These are phyloP conservation scores for Thelephora ganbajun DNA, from an alignment of 768 basidiomycete genomes.

Conservation along the genomic window DNA sequence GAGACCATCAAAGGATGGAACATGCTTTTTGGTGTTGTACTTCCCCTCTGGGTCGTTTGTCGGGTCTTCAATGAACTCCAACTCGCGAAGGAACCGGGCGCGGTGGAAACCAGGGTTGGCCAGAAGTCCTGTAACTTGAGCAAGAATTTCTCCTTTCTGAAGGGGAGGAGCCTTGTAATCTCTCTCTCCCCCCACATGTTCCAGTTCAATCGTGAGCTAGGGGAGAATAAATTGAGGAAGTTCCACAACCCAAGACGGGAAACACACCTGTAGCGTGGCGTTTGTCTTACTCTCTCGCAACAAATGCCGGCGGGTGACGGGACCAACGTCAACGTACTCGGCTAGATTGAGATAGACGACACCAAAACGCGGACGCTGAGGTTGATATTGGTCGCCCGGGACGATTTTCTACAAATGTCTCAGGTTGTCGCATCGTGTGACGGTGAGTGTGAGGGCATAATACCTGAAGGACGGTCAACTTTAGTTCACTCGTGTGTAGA, in stretches of 20 bases:
- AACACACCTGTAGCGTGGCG: constrained; percentile 53
- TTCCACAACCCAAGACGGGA: not conserved
- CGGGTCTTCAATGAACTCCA: constrained; percentile 15
- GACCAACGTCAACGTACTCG: constrained; percentile 50
- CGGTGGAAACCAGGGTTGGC: constrained; percentile 32
- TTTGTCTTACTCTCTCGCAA: constrained; percentile 67
- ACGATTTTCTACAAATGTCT: constrained; percentile 32
- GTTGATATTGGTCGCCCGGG: constrained; percentile 37
- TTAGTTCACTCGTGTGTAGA: constrained; percentile 47
- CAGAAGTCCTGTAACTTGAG: constrained; percentile 48
- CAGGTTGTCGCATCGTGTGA: not conserved
- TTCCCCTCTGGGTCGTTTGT: constrained; percentile 4
- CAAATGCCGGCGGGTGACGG: constrained; percentile 50
- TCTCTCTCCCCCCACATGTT: constrained; percentile 38
- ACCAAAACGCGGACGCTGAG: constrained; percentile 49
- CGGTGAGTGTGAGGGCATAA: not conserved
- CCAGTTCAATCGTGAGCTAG: constrained; percentile 47
- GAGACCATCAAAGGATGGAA: constrained; percentile 22
- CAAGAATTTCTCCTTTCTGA: constrained; percentile 59
- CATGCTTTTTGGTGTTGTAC: constrained; percentile 6
- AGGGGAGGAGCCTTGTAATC: constrained; percentile 52
- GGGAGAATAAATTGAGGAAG: not conserved
- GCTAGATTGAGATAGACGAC: constrained; percentile 58
- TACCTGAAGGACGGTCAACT: constrained; percentile 50
- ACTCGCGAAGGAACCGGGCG: constrained; percentile 31